Conservation (phyloP, 257 asterid genomes). For the Apocynum venetum region DNA sequence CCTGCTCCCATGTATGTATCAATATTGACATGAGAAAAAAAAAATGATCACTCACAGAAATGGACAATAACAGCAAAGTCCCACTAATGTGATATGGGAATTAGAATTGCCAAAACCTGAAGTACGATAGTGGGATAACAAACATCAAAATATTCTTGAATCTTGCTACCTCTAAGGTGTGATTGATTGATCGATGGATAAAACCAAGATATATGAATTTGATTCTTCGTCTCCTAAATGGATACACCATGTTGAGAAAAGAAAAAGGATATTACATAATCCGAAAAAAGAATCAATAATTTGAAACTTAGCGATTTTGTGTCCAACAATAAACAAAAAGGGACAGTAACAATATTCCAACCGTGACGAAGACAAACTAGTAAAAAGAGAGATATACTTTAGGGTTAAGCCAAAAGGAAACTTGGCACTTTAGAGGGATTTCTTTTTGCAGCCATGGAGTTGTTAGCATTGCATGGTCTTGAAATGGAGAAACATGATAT, state of each 20-base stretch:
- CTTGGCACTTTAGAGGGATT: neutral
- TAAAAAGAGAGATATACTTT: neutral
- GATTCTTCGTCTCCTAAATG: no score
- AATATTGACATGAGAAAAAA: no score
- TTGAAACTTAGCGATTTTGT: no score
- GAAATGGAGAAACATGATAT: conserved; percentile 14
- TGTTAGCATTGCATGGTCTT: conserved; percentile 6
- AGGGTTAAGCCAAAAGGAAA: neutral
- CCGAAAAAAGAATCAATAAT: neutral
- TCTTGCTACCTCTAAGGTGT: neutral
- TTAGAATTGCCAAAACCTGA: neutral
- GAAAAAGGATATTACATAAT: neutral
- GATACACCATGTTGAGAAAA: no score
- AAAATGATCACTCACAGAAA: neutral
- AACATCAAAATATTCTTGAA: neutral
- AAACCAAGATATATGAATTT: no score
- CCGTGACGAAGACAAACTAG: neutral
- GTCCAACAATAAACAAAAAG: neutral
- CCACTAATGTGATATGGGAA: neutral
- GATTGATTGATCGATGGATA: no score
- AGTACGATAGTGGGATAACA: neutral
- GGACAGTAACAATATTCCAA: neutral
- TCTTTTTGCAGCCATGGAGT: neutral
- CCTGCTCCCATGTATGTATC: conserved; percentile 3
- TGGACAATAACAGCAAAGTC: neutral